Base-by-base conservation (phyloP, 768 basidiomycete species). In the Hygrocybe coccinea region DNA sequence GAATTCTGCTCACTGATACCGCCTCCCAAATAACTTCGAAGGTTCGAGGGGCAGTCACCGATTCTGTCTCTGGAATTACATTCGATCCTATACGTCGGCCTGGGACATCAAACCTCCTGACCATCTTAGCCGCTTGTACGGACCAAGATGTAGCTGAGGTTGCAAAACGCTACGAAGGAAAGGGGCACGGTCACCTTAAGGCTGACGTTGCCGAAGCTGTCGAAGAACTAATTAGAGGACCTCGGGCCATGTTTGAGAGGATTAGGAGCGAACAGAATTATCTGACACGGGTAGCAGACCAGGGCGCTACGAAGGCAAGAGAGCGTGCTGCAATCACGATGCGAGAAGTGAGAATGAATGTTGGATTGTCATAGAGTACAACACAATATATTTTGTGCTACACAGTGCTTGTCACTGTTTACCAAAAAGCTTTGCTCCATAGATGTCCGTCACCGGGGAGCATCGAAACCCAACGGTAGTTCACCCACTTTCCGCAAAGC, bases 1-100 rank as follows among this genome's bases (percentile, higher is more conserved):
- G 94, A 22, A 92, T 97, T 65, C 79, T 91, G 54, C 77, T 98
- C 37, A 95, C 89, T 22, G 95, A 97, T 66, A 70, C 81, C 0
- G 67, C 79, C 9, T 61, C 71, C 1, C 69, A 81, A 64, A 91
- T 95, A 44, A 65, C 67, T 45, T 64, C 76, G 22, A 97, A 95
- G 67, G 79, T 97, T 55, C 83, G 85, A 17, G 73, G 76, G 5
- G 89, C 95, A 1, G 87, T 94, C 1, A 97, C 95, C 0, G 95
- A 97, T 68, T 89, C 91, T 0, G 79, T 79, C 10, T 67, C 67
- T 0, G 84, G 84, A 2, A 82, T 97, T 41, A 85, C 87, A 0
- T 97, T 85, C 61, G 91, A 97, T 65, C 91, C 94, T 0, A 69
- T 71, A 1, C 65, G 69, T n/a, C 84, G 93, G 7, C 91, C 93